phyloP scores from a whole-genome alignment of 768 basidiomycete species.

The Amanita rubescens region DNA sequence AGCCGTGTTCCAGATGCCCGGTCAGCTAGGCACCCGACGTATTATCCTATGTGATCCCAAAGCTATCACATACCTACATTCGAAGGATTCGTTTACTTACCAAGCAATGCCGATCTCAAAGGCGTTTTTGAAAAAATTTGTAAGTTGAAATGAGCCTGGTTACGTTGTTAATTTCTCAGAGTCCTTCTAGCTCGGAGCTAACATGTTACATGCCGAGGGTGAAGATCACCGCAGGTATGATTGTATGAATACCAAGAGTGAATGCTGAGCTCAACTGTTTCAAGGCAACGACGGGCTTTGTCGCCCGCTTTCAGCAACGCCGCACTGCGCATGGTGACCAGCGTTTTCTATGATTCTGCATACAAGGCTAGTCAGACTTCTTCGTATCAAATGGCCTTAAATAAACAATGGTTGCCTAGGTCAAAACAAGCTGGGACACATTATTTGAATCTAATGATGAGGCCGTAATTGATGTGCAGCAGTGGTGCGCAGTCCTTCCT shows the following conservation, averaged over 20 bases:
- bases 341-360: slow-evolving; percentile 43
- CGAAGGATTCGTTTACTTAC: slow-evolving; percentile 43
- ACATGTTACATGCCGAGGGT: slow-evolving; percentile 33
- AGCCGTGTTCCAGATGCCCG: slow-evolving; percentile 34
- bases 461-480: slow-evolving; percentile 39
- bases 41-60: slow-evolving; percentile 40
- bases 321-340: slow-evolving; percentile 14
- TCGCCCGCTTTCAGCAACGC: neutral
- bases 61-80: slow-evolving; percentile 43
- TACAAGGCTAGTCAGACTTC: slow-evolving; percentile 32
- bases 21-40: slow-evolving; percentile 23
- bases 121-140: slow-evolving; percentile 31
- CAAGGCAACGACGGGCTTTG: slow-evolving; percentile 37
- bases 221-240: slow-evolving; percentile 40
- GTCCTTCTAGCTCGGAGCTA: slow-evolving; percentile 30
- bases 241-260: neutral
- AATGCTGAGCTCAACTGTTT: neutral
- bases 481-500: slow-evolving; percentile 25
- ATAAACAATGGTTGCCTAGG: slow-evolving; percentile 16
- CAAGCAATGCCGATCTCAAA: slow-evolving; percentile 28
- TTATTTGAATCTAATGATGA: slow-evolving; percentile 20
- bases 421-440: slow-evolving; percentile 25
- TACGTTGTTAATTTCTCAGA: neutral
- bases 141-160: slow-evolving; percentile 13
- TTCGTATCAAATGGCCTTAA: neutral